These are phyloP conservation scores for Mortierella sp. DNA, from an alignment of 371 early-diverging fungal genomes.

Conservation along the genomic window DNA sequence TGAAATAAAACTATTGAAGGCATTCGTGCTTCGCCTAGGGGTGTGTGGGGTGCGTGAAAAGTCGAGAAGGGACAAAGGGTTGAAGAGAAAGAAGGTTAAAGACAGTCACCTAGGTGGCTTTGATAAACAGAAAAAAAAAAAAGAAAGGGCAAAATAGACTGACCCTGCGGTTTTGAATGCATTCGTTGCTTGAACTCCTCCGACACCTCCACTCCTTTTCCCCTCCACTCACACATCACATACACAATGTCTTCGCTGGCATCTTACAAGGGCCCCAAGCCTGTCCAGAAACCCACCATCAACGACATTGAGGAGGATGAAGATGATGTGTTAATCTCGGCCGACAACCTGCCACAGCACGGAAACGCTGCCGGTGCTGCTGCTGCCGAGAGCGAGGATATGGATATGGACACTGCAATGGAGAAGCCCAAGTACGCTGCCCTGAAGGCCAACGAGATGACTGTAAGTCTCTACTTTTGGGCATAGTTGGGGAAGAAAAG, in stretches of 20 bases:
- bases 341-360: slow-evolving; percentile 68
- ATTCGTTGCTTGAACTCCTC: too few relatives aligned
- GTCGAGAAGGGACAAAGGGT: background rate
- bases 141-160: slow-evolving; percentile 8
- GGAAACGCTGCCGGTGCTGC: slow-evolving; percentile 51
- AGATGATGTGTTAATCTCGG: slow-evolving; percentile 74
- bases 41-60: background rate
- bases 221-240: slow-evolving; percentile 13
- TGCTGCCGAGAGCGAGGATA: slow-evolving; percentile 60
- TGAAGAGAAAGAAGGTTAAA: too few relatives aligned
- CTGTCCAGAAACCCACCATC: slow-evolving; percentile 64
- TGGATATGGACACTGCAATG: slow-evolving; percentile 64
- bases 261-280: slow-evolving; percentile 69
- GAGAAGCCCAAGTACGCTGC: slow-evolving; percentile 52
- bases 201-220: background rate
- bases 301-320: slow-evolving; percentile 63
- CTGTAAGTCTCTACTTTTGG: slow-evolving; percentile 24
- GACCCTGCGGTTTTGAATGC: background rate
- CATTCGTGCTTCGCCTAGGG: background rate
- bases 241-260: slow-evolving; percentile 65
- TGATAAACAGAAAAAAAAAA: slow-evolving; percentile 18
- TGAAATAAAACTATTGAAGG: too few relatives aligned
- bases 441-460: slow-evolving; percentile 56
- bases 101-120: slow-evolving; percentile 8
- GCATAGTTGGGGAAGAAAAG: background rate